A percentile compares a stretch with the other conserved stretches of the same genome.
These are phyloP conservation scores for Boletus rufocinnamomeus DNA, from an alignment of 768 basidiomycete genomes.

Conservation along the genomic window DNA sequence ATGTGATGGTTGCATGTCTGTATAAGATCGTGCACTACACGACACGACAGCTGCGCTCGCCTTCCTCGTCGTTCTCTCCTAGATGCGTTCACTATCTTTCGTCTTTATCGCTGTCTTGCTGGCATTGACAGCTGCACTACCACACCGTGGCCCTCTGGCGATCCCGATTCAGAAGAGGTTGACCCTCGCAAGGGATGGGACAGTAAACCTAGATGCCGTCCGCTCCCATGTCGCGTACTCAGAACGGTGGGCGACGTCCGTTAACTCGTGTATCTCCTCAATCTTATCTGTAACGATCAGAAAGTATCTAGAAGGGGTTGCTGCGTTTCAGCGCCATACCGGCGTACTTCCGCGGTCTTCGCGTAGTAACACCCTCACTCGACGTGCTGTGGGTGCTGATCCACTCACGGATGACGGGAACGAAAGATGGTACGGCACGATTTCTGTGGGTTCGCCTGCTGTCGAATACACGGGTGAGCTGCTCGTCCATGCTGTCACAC, in stretches of 20 bases:
- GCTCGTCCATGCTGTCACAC: neutral
- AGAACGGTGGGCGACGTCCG: constrained; percentile 12
- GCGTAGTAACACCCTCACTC: neutral
- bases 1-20: neutral
- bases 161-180: constrained; percentile 24
- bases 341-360: neutral
- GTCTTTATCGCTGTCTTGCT: constrained; percentile 11
- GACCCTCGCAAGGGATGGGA: constrained; percentile 14
- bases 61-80: neutral
- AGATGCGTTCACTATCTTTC: constrained; percentile 16
- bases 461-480: constrained; percentile 22
- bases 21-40: constrained; percentile 10
- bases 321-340: constrained; percentile 9
- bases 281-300: constrained; percentile 16
- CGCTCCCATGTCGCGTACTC: constrained; percentile 19
- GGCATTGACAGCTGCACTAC: constrained; percentile 20
- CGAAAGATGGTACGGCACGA: constrained; percentile 27
- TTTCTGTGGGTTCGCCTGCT: constrained; percentile 28
- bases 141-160: constrained; percentile 11
- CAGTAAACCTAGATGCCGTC: constrained; percentile 17
- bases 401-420: constrained; percentile 20
- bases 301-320: constrained; percentile 20
- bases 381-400: constrained; percentile 11
- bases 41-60: neutral
- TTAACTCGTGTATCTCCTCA: neutral